Evolutionary conservation across 106 monocot genomes (phyloP).

Genomic region (Amphibolis antarctica): DNA sequence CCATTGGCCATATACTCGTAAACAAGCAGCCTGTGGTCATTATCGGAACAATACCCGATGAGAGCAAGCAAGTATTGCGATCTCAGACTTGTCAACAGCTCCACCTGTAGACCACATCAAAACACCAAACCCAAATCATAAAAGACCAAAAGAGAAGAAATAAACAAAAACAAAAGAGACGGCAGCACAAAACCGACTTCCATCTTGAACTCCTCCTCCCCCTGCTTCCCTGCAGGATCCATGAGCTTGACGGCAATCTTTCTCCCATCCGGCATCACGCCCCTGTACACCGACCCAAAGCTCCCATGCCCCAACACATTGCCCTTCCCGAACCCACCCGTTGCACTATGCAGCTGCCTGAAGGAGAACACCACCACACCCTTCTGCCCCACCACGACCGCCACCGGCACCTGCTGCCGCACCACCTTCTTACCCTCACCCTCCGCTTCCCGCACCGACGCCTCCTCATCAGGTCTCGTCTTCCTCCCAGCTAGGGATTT

Average conservation of each 20-base stretch:
- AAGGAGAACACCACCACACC: slow-evolving; percentile 56
- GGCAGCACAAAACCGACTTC: slow-evolving; percentile 36
- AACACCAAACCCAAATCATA: slow-evolving; percentile 2
- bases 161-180: background rate
- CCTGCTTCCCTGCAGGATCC: slow-evolving; percentile 83
- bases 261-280: slow-evolving; percentile 62
- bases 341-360: slow-evolving; percentile 82
- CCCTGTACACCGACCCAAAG: slow-evolving; percentile 85
- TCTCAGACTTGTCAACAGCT: slow-evolving; percentile 47
- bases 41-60: slow-evolving; percentile 67
- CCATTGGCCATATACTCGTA: slow-evolving; percentile 85
- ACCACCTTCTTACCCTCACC: background rate
- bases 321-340: slow-evolving; percentile 67
- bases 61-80: slow-evolving; percentile 45
- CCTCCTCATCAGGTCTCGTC: background rate
- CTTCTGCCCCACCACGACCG: background rate
- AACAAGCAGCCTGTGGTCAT: slow-evolving; percentile 48
- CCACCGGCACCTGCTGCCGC: background rate
- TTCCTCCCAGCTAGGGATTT: slow-evolving; percentile 29
- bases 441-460: background rate
- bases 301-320: slow-evolving; percentile 80
- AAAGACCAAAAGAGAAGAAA: background rate
- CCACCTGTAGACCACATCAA: slow-evolving; percentile 32
- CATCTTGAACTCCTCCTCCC: slow-evolving; percentile 94
- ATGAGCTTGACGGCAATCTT: slow-evolving; percentile 95